Evolutionary conservation across 306 rosid species (phyloP), one percentile per base, ranked within the genome.

Genomic region (Pyrus betulifolia): DNA sequence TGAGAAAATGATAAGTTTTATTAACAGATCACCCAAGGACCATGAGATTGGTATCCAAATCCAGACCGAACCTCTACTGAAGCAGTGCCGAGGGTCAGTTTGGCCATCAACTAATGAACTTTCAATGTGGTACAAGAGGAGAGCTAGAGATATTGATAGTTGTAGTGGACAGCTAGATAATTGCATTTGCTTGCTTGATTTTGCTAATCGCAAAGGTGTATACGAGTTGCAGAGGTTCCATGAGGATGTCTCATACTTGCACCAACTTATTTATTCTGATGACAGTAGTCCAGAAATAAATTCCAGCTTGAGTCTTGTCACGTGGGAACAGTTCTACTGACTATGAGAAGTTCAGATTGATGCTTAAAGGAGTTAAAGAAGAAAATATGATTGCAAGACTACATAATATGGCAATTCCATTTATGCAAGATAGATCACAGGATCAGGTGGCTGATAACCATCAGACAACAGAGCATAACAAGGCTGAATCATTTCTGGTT

Each of bases 121-220:
- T 79, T 70, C 86, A 45, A 77, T 67, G 62, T 95, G 99, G 99
- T 95, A 86, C 89, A 87, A 79, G 82, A 84, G 82, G 78, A 92
- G 99, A 79, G 96, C 96, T 72, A 90, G 83, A 79, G 87, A 88
- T 67, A 87, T 95, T 85, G 99, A 95, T 81, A 76, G 59, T 78
- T 88, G 79, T 81, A 89, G 97, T 73, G 99, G 99, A 74, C 99
- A 89, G 88, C 87, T 95, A 67, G 99, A 91, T 80, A 92, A 91
- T 76, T 87, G 92, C 84, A 87, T 95, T 65, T 74, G 82, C 84
- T 84, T 95, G 87, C 91, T 95, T 70, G 93, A 95, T 73, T 86
- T 85, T 84, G 99, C 97, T 70, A 82, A 71, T 76, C 86, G 80
- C 51, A 95, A 89, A 84, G 98, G 97, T 80, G 67, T 95, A 51